Conservation (phyloP, 225 moss, liverwort and hornwort genomes). For the Thuidium tamariscinum region DNA sequence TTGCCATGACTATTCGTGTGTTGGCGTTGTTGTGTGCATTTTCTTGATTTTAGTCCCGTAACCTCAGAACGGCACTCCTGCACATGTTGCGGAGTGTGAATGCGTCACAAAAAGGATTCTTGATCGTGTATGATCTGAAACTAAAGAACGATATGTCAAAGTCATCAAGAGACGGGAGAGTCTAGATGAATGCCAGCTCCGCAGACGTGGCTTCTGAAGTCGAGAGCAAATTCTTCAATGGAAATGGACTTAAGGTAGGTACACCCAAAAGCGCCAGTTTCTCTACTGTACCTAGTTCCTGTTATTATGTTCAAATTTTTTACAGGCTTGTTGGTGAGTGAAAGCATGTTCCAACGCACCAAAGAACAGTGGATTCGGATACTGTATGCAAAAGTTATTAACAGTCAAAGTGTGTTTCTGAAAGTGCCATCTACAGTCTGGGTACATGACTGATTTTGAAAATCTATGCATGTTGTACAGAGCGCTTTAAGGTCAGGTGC, state of each 20-base stretch:
- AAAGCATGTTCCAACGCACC: too few species aligned
- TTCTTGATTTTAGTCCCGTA: not conserved
- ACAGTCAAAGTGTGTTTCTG: too few species aligned
- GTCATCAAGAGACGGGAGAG: not conserved
- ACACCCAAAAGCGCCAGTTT: too few species aligned
- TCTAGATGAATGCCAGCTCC: not conserved
- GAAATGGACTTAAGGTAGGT: not conserved
- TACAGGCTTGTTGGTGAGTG: too few species aligned
- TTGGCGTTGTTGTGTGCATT: not conserved
- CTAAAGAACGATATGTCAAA: not conserved
- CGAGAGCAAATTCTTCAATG: not conserved
- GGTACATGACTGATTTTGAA: too few species aligned
- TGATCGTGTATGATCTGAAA: not conserved
- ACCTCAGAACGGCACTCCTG: not conserved
- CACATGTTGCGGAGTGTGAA: not conserved
- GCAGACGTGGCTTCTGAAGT: not conserved
- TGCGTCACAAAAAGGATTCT: not conserved
- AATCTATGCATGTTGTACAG: too few species aligned
- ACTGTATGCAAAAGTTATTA: too few species aligned
- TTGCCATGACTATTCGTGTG: not conserved
- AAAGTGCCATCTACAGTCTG: too few species aligned
- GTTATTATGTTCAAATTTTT: too few species aligned
- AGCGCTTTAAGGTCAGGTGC: too few species aligned
- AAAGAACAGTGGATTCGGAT: too few species aligned
- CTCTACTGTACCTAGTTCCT: too few species aligned